A percentile compares a stretch with the other conserved stretches of the same genome.
Conservation (phyloP, 805 yeast species). For the Priceomyces haplophilus region DNA sequence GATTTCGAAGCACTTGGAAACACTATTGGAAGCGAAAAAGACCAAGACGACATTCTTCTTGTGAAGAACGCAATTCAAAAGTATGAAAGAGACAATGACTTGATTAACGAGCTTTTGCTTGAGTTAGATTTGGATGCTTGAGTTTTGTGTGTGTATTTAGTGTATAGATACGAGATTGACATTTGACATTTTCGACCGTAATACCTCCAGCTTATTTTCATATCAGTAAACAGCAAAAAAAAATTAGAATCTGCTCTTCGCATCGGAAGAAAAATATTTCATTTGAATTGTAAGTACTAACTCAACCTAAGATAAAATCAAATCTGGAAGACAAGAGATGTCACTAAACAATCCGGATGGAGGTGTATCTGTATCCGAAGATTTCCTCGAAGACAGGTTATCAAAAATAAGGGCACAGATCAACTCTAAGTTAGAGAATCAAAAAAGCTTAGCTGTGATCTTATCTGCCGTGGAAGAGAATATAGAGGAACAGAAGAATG, state of each 20-base stretch:
- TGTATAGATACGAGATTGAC: background rate
- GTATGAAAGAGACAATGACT: slow-evolving; percentile 26
- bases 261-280: slow-evolving; percentile 6
- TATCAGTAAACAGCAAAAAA: background rate
- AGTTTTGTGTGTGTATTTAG: background rate
- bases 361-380: slow-evolving; percentile 27
- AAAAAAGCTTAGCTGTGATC: slow-evolving; percentile 78
- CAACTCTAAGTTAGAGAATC: slow-evolving; percentile 80
- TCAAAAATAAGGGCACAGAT: slow-evolving; percentile 68
- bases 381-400: slow-evolving; percentile 62
- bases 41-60: slow-evolving; percentile 14
- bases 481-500: slow-evolving; percentile 61
- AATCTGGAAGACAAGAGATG: slow-evolving; percentile 15
- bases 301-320: background rate
- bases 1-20: slow-evolving; percentile 24
- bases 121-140: slow-evolving; percentile 30
- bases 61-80: slow-evolving; percentile 14
- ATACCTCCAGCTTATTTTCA: background rate
- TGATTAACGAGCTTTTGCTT: slow-evolving; percentile 27
- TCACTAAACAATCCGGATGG: slow-evolving; percentile 38
- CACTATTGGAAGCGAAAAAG: slow-evolving; percentile 9
- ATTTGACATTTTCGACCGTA: background rate
- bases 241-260: slow-evolving; percentile 4
- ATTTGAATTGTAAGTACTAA: background rate
- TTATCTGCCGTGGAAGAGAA: slow-evolving; percentile 90